Base-by-base conservation (phyloP, 2,329 filamentous ascomycete genomes). In the Aspergillus uvarum region DNA sequence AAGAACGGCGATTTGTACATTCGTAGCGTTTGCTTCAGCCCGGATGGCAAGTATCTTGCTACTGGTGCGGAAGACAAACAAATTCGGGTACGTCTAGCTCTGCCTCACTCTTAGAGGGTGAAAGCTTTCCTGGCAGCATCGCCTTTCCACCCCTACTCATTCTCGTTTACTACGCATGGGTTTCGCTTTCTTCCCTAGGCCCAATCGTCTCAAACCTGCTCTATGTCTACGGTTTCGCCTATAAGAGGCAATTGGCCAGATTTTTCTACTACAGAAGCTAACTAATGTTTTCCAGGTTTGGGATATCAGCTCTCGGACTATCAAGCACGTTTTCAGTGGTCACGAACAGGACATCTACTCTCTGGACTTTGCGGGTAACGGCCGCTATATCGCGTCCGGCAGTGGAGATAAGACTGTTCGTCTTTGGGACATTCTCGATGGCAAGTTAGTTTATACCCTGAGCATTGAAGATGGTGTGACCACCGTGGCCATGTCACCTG, bases 271-370 rank as follows among this genome's bases (percentile, higher is more conserved):
- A n/a, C 26, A 16, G 42, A 26, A 19, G 24, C 59, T 58, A 26
- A 56, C 38, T 35, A 11, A n/a, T 44, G 6, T 47, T 38, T 16
- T 22, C n/a, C 67, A 94, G 90, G 92, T 99, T 54, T 99, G 95
- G 95, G 95, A 99, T 74, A 98, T 99, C 68, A 83, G 85, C 58
- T 85, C 81, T 59, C 86, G 92, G 68, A 88, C 86, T 8, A 98
- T 99, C 74, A 91, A 92, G 70, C 92, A 95, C 73, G 92, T 92
- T 44, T 98, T 99, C 79, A 85, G 88, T n/a, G 95, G 95, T 24
- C 95, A 99, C 77, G 95, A 99, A 77, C 94, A 99, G 77, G 95
- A 99, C 67, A 99, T 99, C 64, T 98, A 98, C 78, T 96, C 91
- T 5, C 83, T 98, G 4, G 95, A 98, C 77, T 99, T 96, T 76